Base-by-base conservation (phyloP, 768 basidiomycete genomes). In the Rhizopogon vulgaris region DNA sequence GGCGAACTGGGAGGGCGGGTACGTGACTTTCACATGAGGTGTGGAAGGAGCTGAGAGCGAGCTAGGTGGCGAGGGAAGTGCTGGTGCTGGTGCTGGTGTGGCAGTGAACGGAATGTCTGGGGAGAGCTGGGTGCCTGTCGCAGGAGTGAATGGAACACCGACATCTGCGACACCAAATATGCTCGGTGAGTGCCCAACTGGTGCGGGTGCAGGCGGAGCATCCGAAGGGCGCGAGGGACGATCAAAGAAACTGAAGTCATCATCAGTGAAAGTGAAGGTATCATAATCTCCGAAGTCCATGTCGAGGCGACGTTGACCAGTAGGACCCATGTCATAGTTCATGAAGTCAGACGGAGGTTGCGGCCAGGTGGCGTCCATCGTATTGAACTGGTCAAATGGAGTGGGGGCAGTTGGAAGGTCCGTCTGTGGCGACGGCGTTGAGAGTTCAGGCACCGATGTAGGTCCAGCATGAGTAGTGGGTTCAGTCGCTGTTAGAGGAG, bases 171-270 rank as follows among this genome's bases (percentile, higher is more conserved):
- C 66, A 14, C 62, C 62, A 6, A 68, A 66, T 6, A 63, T 51
- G 24, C 68, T 61, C 14, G 75, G 63, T 2, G 74, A 62, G 17
- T 74, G 61, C 0, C 62, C 61, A 17, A 70, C 59, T 18, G 71
- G 57, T n/a, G 69, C 55, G 32, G 73, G 63, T 11, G 64, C 64
- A 25, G 61, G 52, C 11, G 58, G 58, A 38, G 64, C 24, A 18
- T 55, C 49, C 1, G 52, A 39, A 36, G 60, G 34, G 30, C 66
- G 62, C 1, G 77, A 71, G 0, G 82, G 83, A 24, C 74, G 75
- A 61, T 93, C 89, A 62, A 92, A 94, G 67, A 90, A 93, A 63
- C 80, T 85, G 65, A 93, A 94, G 65, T 94, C 90, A 51, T 91
- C 90, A 48, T 94, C 90, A 0, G 90, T 91, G 45, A 68, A 67